Evolutionary conservation across 2,329 filamentous ascomycete genomes (phyloP), one percentile per base, ranked within the genome.

Genomic region (Ophiocordyceps sinensis): DNA sequence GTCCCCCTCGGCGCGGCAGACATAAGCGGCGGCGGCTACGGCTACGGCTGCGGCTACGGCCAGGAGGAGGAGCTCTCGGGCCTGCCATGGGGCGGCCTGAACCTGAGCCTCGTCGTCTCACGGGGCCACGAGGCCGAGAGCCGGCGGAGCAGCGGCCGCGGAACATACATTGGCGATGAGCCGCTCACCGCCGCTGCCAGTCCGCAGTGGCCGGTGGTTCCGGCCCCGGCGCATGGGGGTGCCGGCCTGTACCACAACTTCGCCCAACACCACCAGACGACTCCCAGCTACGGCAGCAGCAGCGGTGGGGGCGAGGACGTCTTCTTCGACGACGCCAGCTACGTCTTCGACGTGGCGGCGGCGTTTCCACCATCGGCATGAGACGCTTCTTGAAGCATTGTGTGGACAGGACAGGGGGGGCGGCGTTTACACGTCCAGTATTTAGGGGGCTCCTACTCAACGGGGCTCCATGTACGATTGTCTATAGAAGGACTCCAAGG

Each of bases 41-140:
- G 19, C 19, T 19, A 26, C 23, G 23, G 23, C 23, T 9, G 9
- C 23, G 5, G 23, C 23, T 26, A 26, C 23, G 23, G 23, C 23
- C 23, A 26, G 23, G 23, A 26, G 23, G 51, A 62, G 30, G 66
- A 71, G 12, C 66, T 75, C 3, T 77, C 78, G 0, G 82, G 82
- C 0, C 63, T 85, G 3, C 82, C 82, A 0, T 86, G 81, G 82
- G 82, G 82, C 30, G 72, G 79, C 17, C 59, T 84, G 47, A 81
- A 71, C 45, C 68, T 85, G 60, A 68, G 64, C 32, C 67, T 70
- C 48, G 62, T 74, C 23, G 58, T 75, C 0, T 57, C 66, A 8
- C 61, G 65, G 39, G 72, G 72, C 37, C 68, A 73, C 50, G 70
- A 72, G 48, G 59, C 59, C 8, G 61, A 66, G 44, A 67, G 65